These are phyloP conservation scores for Fomitopsis palustris DNA, from an alignment of 1,284 basidiomycete genomes.

Conservation along the genomic window DNA sequence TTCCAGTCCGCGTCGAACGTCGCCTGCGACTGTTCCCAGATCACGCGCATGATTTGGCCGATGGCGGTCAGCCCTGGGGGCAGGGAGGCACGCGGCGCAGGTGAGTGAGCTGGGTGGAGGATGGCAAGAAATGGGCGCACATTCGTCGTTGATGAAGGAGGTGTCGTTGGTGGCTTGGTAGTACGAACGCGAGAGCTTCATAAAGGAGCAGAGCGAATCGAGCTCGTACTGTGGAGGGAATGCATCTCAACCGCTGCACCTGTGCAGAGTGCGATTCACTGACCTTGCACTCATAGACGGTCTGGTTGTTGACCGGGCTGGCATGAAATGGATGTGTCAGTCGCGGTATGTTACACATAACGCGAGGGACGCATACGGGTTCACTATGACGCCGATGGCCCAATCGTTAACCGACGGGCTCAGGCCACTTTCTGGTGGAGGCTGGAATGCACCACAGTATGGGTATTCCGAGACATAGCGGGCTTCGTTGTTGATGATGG, in stretches of 20 bases:
- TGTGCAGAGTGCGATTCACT: background rate
- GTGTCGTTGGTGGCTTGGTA: constrained; percentile 65
- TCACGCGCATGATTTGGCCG: constrained; percentile 69
- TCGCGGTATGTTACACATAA: too few species aligned
- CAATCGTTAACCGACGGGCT: constrained; percentile 58
- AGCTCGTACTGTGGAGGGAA: constrained; percentile 56
- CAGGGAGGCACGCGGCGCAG: background rate
- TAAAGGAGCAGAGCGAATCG: constrained; percentile 71
- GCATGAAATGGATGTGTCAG: background rate
- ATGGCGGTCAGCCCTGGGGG: constrained; percentile 67
- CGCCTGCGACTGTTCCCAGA: constrained; percentile 70
- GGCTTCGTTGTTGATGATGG: constrained; percentile 75
- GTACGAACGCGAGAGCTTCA: constrained; percentile 73
- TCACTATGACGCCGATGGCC: constrained; percentile 64
- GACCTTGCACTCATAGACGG: constrained; percentile 79
- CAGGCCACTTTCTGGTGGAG: constrained; percentile 68
- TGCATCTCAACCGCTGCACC: background rate
- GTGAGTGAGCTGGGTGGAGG: background rate
- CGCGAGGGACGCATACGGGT: constrained; percentile 47
- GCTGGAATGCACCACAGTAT: constrained; percentile 76
- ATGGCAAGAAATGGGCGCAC: constrained; percentile 32
- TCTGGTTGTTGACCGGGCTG: constrained; percentile 63
- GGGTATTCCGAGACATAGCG: constrained; percentile 70
- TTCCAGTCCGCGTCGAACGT: constrained; percentile 70
- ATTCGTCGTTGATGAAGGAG: constrained; percentile 69